Conservation (phyloP, 1,284 basidiomycete genomes). For the Paramarasmius palmivorus region DNA sequence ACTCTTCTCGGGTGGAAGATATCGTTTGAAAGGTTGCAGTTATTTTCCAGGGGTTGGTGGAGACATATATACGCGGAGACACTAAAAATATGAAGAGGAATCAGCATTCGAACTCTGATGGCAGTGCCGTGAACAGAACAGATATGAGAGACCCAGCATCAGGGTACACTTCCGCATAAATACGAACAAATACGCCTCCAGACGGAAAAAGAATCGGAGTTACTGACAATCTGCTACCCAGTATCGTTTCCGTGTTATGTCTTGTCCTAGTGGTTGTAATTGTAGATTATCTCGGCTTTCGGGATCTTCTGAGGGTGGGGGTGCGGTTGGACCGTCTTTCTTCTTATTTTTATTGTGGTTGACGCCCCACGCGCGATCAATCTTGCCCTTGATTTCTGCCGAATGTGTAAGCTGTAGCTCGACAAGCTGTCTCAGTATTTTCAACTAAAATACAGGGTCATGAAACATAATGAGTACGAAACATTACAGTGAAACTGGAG, state of each 20-base stretch:
- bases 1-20: slow-evolving; percentile 71
- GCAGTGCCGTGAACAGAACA: slow-evolving; percentile 29
- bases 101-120: slow-evolving; percentile 25
- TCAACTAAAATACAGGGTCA: slow-evolving; percentile 49
- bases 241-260: slow-evolving; percentile 68
- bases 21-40: slow-evolving; percentile 69
- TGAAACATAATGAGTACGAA: slow-evolving; percentile 10
- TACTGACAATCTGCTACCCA: slow-evolving; percentile 83
- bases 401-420: slow-evolving; percentile 75
- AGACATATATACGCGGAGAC: slow-evolving; percentile 76
- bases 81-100: slow-evolving; percentile 47
- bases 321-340: slow-evolving; percentile 54
- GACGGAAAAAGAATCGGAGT: slow-evolving; percentile 37
- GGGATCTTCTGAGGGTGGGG: slow-evolving; percentile 57
- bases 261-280: slow-evolving; percentile 71
- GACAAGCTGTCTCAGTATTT: slow-evolving; percentile 75
- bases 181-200: slow-evolving; percentile 64
- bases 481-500: slow-evolving; percentile 20
- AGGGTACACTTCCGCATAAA: slow-evolving; percentile 49
- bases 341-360: slow-evolving; percentile 81
- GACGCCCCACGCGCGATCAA: slow-evolving; percentile 84
- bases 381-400: slow-evolving; percentile 62
- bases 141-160: slow-evolving; percentile 28
- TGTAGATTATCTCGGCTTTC: slow-evolving; percentile 63
- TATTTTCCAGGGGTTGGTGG: slow-evolving; percentile 85